Evolutionary conservation across 2,329 filamentous ascomycete genomes (phyloP), one percentile per base, ranked within the genome.

Genomic region (Xylaria sp.): DNA sequence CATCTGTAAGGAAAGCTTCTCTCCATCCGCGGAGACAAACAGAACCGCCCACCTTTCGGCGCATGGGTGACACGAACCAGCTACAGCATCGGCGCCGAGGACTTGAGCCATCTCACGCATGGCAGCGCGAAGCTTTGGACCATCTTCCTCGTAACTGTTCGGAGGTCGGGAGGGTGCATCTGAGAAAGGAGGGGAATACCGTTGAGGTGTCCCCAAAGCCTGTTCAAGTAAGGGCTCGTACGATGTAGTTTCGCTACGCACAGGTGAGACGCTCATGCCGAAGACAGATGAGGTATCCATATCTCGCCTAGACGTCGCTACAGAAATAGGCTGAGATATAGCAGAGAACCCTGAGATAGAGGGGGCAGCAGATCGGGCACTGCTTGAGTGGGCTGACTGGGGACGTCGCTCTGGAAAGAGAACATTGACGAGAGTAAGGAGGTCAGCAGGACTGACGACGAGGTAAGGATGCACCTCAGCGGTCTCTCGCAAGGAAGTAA

Each of bases 1-100:
- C 90, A 94, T 92, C 55, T 90, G 87, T 2, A 90, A 87, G 8
- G 90, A 91, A 50, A 97, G 82, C 61, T 85, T 85, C 75, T 89
- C 90, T 39, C 93, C 92, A 78, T 94, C 90, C 0, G 89, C 82
- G 0, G 92, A 92, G 65, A 97, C 88, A 75, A 94, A 95, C 9
- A 97, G 83, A 7, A 96, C 90, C 4, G 92, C 88, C 94, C 94
- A 97, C 65, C 91, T 86, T 80, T 97, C 94, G 1, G 91, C 90
- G 70, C 92, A 95, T 9, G 93, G 93, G 75, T 96, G 92, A 64
- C 90, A 91, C 15, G 88, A 84, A 25, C 91, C 92, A 59, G 90
- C 88, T 20, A 90, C 84, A 13, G 84, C 86, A 15, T 94, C 90
- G 7, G 83, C 75, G 4, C 91, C 91, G 10, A 94, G 82, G 6